phyloP scores from a whole-genome alignment of 2,329 filamentous ascomycete genomes.

The Knufia petricola region DNA sequence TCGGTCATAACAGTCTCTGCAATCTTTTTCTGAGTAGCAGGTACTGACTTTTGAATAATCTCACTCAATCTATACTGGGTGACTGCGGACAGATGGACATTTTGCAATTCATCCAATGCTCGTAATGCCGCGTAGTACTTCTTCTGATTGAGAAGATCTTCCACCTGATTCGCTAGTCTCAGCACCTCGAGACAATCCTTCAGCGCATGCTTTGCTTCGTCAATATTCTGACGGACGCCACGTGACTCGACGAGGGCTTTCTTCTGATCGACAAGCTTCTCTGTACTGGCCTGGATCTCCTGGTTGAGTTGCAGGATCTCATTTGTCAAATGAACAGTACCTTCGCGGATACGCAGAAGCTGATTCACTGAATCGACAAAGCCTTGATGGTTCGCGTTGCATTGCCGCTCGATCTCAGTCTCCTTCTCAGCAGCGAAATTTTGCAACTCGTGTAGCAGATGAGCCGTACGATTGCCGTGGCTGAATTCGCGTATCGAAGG shows the following conservation, averaged over 20 bases:
- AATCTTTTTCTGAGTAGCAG: constrained; percentile 82
- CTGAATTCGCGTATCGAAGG: constrained; percentile 87
- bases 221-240: constrained; percentile 86
- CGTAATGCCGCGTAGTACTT: constrained; percentile 93
- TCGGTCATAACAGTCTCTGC: constrained; percentile 96
- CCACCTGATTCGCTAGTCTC: constrained; percentile 84
- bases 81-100: constrained; percentile 88
- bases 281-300: constrained; percentile 88
- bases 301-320: constrained; percentile 90
- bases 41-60: constrained; percentile 91
- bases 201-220: constrained; percentile 79
- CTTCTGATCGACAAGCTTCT: constrained; percentile 89
- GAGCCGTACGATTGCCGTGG: constrained; percentile 59
- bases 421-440: constrained; percentile 81
- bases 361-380: constrained; percentile 91
- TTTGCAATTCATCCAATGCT: constrained; percentile 88
- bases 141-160: constrained; percentile 83
- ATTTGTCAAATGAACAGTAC: constrained; percentile 75
- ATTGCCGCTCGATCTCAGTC: constrained; percentile 84
- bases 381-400: constrained; percentile 91
- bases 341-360: constrained; percentile 82
- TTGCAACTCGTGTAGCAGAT: constrained; percentile 67
- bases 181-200: constrained; percentile 88
- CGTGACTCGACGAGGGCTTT: constrained; percentile 87
- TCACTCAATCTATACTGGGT: constrained; percentile 92